phyloP scores from a whole-genome alignment of 805 yeast species.

The Scheffersomyces amazonensis region DNA sequence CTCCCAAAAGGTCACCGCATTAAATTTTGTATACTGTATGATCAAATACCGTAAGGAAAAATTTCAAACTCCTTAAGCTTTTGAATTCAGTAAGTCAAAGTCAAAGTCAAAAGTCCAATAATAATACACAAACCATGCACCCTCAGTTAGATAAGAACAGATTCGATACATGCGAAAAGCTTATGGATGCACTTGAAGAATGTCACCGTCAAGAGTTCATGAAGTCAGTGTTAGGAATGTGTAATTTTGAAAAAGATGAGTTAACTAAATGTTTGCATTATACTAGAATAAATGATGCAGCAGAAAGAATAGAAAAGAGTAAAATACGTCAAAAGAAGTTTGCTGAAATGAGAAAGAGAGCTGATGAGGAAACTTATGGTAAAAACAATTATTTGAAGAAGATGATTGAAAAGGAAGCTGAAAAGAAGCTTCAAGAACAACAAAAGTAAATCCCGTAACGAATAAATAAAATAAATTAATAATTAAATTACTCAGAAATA shows the following conservation, averaged over 20 bases:
- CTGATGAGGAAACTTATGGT: slow-evolving; percentile 79
- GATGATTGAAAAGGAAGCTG: slow-evolving; percentile 45
- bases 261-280: slow-evolving; percentile 76
- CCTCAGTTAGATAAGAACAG: slow-evolving; percentile 44
- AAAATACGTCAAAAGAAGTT: slow-evolving; percentile 54
- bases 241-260: slow-evolving; percentile 82
- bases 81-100: too few species aligned
- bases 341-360: slow-evolving; percentile 55
- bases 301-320: slow-evolving; percentile 50
- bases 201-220: slow-evolving; percentile 75
- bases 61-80: too few species aligned
- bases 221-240: slow-evolving; percentile 72
- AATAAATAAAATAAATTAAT: background rate
- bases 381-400: slow-evolving; percentile 68
- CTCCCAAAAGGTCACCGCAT: too few species aligned
- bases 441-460: too few species aligned
- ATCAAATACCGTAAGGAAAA: too few species aligned
- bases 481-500: background rate
- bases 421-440: slow-evolving; percentile 6
- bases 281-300: slow-evolving; percentile 64
- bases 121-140: slow-evolving; percentile 26
- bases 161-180: slow-evolving; percentile 62
- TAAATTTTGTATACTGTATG: too few species aligned
- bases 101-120: too few species aligned
- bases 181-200: slow-evolving; percentile 84